These are phyloP conservation scores for Wickerhamomyces chambardii DNA, from an alignment of 805 yeast genomes.

Conservation along the genomic window DNA sequence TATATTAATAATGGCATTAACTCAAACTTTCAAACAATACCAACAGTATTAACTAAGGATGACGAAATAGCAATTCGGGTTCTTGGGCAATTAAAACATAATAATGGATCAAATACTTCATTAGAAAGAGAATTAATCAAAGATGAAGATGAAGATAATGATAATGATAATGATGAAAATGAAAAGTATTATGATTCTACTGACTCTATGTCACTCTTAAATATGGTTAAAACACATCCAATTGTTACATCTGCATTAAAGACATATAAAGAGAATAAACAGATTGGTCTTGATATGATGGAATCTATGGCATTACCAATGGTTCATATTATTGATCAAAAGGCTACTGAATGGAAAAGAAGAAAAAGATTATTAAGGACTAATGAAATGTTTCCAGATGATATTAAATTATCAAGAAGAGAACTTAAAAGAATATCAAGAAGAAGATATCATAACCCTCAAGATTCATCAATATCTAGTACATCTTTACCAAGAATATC, in stretches of 20 bases:
- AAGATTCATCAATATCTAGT: too few relatives aligned
- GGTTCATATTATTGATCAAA: slow-evolving; percentile 36
- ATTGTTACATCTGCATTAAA: slow-evolving; percentile 22
- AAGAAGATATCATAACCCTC: slow-evolving; percentile 2
- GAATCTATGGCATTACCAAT: slow-evolving; percentile 48
- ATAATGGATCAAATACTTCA: background rate
- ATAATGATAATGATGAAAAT: slow-evolving; percentile 56
- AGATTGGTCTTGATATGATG: slow-evolving; percentile 43
- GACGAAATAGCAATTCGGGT: background rate
- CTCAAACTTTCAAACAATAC: too few relatives aligned
- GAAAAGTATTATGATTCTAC: slow-evolving; percentile 26
- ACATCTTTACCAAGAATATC: slow-evolving; percentile 22
- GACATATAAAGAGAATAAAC: slow-evolving; percentile 57
- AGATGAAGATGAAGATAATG: slow-evolving; percentile 58
- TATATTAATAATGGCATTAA: too few relatives aligned
- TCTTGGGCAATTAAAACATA: background rate
- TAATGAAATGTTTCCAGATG: slow-evolving; percentile 29
- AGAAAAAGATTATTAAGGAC: slow-evolving; percentile 27
- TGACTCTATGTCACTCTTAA: background rate
- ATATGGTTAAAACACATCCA: slow-evolving; percentile 1
- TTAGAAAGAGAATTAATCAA: slow-evolving; percentile 74
- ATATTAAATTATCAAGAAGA: slow-evolving; percentile 4
- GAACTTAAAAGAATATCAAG: slow-evolving; percentile 5
- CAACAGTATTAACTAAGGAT: background rate
- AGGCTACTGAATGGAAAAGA: slow-evolving; percentile 23